Evolutionary conservation across 2,329 filamentous ascomycete species (phyloP).

Genomic region (Aspergillus cejpii): DNA sequence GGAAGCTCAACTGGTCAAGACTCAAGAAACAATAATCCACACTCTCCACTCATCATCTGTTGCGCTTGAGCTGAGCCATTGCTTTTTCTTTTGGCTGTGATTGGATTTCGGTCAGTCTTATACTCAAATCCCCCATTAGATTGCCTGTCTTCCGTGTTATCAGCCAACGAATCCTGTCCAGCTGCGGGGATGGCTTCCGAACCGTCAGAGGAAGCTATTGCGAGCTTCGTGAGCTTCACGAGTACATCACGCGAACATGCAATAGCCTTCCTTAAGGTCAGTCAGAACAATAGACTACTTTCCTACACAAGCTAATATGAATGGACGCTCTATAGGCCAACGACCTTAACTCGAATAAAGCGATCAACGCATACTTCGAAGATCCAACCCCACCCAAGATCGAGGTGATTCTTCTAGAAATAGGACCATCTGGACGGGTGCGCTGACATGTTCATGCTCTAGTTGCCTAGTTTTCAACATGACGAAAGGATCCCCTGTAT

Average conservation of each 20-base stretch:
- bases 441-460: slow-evolving; percentile 8
- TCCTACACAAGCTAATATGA: slow-evolving; percentile 10
- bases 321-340: slow-evolving; percentile 32
- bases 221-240: slow-evolving; percentile 39
- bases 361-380: slow-evolving; percentile 45
- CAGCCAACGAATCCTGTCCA: neutral
- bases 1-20: slow-evolving; percentile 10
- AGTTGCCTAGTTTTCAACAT: slow-evolving; percentile 21
- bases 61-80: neutral
- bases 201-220: slow-evolving; percentile 38
- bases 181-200: slow-evolving; percentile 31
- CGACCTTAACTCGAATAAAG: slow-evolving; percentile 40
- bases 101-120: too few relatives aligned
- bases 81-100: neutral
- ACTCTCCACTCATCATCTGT: neutral
- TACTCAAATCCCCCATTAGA: too few relatives aligned
- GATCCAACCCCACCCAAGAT: slow-evolving; percentile 34
- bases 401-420: slow-evolving; percentile 27
- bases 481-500: slow-evolving; percentile 25
- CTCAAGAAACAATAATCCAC: neutral
- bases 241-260: slow-evolving; percentile 37
- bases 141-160: too few relatives aligned
- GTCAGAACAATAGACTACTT: neutral
- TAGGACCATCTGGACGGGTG: slow-evolving; percentile 1
- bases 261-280: slow-evolving; percentile 38